Evolutionary conservation across 805 yeast species (phyloP), one percentile per base, ranked within the genome.

Genomic region (Myxozyma neotropica): DNA sequence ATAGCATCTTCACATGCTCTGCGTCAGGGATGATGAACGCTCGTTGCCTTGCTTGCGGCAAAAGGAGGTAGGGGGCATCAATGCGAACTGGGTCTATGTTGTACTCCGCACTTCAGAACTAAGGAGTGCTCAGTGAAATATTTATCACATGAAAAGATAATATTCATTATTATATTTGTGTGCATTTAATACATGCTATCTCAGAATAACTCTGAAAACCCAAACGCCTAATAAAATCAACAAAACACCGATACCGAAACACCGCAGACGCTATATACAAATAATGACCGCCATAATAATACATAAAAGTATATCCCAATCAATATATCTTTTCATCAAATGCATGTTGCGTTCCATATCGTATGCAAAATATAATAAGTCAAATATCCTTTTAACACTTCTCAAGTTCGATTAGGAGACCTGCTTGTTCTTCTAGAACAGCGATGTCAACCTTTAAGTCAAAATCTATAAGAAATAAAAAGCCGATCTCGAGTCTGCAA

Each of bases 381-480:
- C 29, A 42, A 42, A 21, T n/a, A 8, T 15, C 15, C 19, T 3
- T 2, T 46, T 12, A 35, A 13, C 42, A 50, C 52, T 44, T 43
- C 31, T 51, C 58, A 13, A 58, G 51, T 23, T 31, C 55, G 24
- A 21, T 15, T 46, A 68, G 63, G 15, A 67, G 46, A 4, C 59
- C 63, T 53, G 78, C 67, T 47, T 73, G 74, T 33, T 68, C 67
- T 46, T 71, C 70, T 35, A 80, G 70, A 3, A 68, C 54, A 1
- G 59, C 61, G 40, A 72, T 71, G 57, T 79, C 79, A 6, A 80
- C 78, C 45, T 76, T 77, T 57, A 83, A 70, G 49, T 80, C 78
- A 68, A 81, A 83, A 67, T 81, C 79, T 51, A 80, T 61, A 47
- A 82, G 67, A 64, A 79, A 80, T 57, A 83, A 69, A 40, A 83